Evolutionary conservation across 2,329 filamentous ascomycete genomes (phyloP), one percentile per base, ranked within the genome.

Genomic region (Fusarium buharicum): DNA sequence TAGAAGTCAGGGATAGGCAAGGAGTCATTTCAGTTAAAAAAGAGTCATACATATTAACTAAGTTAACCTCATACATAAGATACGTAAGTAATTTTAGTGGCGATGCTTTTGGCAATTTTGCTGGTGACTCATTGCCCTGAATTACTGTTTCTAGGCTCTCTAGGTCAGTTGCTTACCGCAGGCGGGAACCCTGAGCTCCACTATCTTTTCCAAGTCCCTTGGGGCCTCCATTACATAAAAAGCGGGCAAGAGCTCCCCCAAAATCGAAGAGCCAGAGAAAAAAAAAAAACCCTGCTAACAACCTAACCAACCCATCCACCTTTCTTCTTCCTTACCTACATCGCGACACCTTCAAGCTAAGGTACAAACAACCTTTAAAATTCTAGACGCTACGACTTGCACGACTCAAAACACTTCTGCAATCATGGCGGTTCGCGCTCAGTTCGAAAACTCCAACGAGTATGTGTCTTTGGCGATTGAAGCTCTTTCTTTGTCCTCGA

Each of bases 381-480:
- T 70, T 62, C 39, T 50, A 63, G 44, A 45, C 59, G 46, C 44
- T 43, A 61, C 66, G 18, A 56, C 51, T 34, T 55, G 34, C 24
- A 48, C 55, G 11, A 57, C 49, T 24, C 61, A 62, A 18, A 67
- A 48, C 20, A 63, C 39, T 48, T 55, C 59, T 62, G 64, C 58
- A 71, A 81, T 71, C 73, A 89, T 89, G 87, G 86, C 87, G 73
- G 86, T 89, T 55, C 85, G 87, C 74, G 86, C 87, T 69, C 86
- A 92, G 76, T 95, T 95, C 76, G 91, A 95, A 80, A 94, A 93
- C 82, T 94, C 90, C 72, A 94, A 94, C 81, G 91, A 95, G 91
- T 94, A 82, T 75, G 88, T 81, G 43, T 30, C 40, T 33, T 27
- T 30, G n/a, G 38, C 24, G 27, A 36, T 20, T 55, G 46, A 56